A percentile compares a stretch with the other conserved stretches of the same genome.
Evolutionary conservation across 148 eudicot species (phyloP).

Genomic region (Bassia scoparia): DNA sequence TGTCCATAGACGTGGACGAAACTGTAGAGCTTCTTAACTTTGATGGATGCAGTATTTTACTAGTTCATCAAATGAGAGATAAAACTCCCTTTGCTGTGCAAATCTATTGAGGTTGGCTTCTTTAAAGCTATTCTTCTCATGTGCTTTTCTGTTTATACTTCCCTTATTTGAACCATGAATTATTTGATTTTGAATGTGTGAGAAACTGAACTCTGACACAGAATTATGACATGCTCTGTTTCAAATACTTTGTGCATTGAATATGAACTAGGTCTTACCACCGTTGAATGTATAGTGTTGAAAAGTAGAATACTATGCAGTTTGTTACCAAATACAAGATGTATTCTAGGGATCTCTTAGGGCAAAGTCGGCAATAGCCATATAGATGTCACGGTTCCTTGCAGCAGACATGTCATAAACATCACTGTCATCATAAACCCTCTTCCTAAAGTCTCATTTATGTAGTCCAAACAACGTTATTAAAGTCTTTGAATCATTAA

Average conservation of each 20-base stretch:
- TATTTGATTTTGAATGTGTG: too few species aligned
- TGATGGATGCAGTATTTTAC: constrained; percentile 89
- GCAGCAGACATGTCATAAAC: too few species aligned
- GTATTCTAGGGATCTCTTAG: too few species aligned
- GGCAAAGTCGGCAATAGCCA: too few species aligned
- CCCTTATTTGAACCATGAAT: background rate
- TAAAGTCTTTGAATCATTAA: background rate
- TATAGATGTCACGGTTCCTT: too few species aligned
- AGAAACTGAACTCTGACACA: background rate
- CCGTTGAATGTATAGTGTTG: background rate
- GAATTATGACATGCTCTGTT: background rate
- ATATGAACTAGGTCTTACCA: background rate
- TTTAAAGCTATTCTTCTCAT: background rate
- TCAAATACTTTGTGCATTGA: background rate
- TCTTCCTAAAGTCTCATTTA: background rate
- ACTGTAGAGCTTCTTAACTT: constrained; percentile 81
- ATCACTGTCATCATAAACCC: background rate
- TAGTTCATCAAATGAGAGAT: constrained; percentile 79
- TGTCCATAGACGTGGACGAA: constrained; percentile 96
- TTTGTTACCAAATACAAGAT: too few species aligned
- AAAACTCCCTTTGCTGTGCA: constrained; percentile 81
- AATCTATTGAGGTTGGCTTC: constrained; percentile 65
- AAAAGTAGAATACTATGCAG: background rate
- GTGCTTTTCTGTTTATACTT: background rate
- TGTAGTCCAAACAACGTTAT: background rate